Evolutionary conservation across 768 basidiomycete species (phyloP), one percentile per base, ranked within the genome.

Genomic region (Auriscalpium orientale): DNA sequence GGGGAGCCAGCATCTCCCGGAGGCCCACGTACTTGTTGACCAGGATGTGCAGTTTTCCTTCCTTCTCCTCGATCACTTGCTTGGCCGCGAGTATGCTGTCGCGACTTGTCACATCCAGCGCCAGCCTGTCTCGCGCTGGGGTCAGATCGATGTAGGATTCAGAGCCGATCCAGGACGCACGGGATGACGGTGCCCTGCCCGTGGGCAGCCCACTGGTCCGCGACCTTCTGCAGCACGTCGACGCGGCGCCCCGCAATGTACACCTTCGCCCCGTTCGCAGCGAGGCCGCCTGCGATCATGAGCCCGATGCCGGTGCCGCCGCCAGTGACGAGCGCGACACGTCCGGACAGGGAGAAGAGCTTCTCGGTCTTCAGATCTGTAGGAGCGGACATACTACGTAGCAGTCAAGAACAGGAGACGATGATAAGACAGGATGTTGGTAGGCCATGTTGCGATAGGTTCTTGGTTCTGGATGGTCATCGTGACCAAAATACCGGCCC

Each of bases 241-340:
- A 76, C 68, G 47, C 90, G 78, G 40, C 89, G 75, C 16, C 87
- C 85, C 3, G 82, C 84, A 62, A 91, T 87, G 64, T 91, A 92
- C 15, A 90, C 89, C 61, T 82, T 86, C 13, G 89, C 88, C 1
- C 89, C 88, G 62, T 84, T 86, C 33, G 83, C 77, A 15, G 89
- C 89, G 12, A 91, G 76, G 5, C 87, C 89, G 53, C 77, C 74
- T 9, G 87, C 73, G 55, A 89, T 89, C 80, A 84, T 83, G 56
- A 84, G 67, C 35, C 80, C 80, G 51, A 81, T 81, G 47, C 65
- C 65, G 2, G 63, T 62, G 12, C 63, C 64, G 4, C 63, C 65
- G 28, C 65, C 65, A 11, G 63, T 58, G 43, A 66, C 57, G 22
- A 66, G 58, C n/a, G 58, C 65, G 40, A 66, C 53, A 35, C 63